These are phyloP conservation scores for Acacia pycnantha DNA, from an alignment of 331 rosid genomes.

Conservation along the genomic window DNA sequence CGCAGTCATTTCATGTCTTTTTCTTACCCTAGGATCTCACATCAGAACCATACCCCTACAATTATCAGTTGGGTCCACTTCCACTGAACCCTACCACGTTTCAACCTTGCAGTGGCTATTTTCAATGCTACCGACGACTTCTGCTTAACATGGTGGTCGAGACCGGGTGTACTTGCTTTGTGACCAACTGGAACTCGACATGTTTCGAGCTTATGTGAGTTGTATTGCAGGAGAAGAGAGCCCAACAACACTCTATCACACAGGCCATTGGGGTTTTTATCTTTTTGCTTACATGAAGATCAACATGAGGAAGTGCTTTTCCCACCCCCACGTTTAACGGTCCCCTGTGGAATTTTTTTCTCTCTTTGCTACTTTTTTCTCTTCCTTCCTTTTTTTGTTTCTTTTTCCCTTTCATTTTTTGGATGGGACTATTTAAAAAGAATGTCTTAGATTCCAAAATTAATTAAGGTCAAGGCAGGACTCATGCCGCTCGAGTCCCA, in stretches of 20 bases:
- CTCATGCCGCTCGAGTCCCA: too few relatives aligned
- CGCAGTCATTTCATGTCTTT: slow-evolving; percentile 18
- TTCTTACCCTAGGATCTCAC: slow-evolving; percentile 4
- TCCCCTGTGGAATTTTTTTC: slow-evolving; percentile 8
- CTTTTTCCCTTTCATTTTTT: background rate
- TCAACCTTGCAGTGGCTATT: slow-evolving; percentile 12
- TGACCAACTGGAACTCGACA: slow-evolving; percentile 22
- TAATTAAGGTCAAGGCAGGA: background rate
- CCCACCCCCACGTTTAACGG: background rate
- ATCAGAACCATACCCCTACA: background rate
- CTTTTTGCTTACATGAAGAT: background rate
- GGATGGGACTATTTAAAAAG: background rate
- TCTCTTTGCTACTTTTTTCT: background rate
- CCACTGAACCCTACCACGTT: slow-evolving; percentile 27
- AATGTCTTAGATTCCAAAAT: background rate
- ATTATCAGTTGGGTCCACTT: background rate
- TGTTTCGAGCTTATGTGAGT: background rate
- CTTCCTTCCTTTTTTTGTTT: background rate
- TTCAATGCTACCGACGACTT: background rate
- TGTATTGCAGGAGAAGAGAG: background rate
- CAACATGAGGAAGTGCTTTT: background rate
- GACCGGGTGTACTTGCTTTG: background rate
- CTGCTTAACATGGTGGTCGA: background rate
- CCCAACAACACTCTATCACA: background rate
- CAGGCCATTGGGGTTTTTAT: background rate